Evolutionary conservation across 1,284 basidiomycete genomes (phyloP), one percentile per base, ranked within the genome.

Genomic region (Psilocybe mexicana): DNA sequence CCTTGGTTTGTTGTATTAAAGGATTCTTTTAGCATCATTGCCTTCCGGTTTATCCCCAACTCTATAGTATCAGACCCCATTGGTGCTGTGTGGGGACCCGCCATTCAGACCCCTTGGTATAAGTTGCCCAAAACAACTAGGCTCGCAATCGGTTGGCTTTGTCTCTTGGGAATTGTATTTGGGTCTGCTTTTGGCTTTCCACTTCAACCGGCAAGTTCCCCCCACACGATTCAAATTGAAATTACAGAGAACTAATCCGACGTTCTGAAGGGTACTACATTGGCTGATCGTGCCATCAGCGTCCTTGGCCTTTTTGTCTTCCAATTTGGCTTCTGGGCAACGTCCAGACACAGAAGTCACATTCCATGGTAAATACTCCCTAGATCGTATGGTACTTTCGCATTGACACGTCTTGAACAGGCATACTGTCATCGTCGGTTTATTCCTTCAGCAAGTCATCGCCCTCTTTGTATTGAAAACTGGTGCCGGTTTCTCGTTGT

Each of bases 381-480:
- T 6, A 30, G 45, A 18, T 38, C 28, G 23, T 8, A n/a, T 54
- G 11, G 18, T 18, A 18, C 18, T 18, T 18, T 18, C 18, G 18
- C 18, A 18, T 18, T 18, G 18, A 18, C 18, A 25, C 45, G 61
- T 49, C 52, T 42, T 36, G 11, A 12, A 18, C 51, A 90, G 88
- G 90, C 86, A 85, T 18, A 93, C 92, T 8, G 83, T 94, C 63
- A 86, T 94, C 58, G 87, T 93, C 47, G 93, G 93, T 12, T 77
- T 94, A n/a, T 87, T 93, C 73, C 68, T 88, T 50, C 93, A 95
- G 68, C 92, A 94, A 74, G 83, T 78, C 12, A 84, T 94, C 55
- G 93, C 92, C 1, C 80, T 95, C 54, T 93, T 95, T 69, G 93
- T 94, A 43, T 81, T 95, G 65, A 93, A 93, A 75, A 84, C 86